These are phyloP conservation scores for Dendrobium officinale DNA, from an alignment of 106 monocot species.

Conservation along the genomic window DNA sequence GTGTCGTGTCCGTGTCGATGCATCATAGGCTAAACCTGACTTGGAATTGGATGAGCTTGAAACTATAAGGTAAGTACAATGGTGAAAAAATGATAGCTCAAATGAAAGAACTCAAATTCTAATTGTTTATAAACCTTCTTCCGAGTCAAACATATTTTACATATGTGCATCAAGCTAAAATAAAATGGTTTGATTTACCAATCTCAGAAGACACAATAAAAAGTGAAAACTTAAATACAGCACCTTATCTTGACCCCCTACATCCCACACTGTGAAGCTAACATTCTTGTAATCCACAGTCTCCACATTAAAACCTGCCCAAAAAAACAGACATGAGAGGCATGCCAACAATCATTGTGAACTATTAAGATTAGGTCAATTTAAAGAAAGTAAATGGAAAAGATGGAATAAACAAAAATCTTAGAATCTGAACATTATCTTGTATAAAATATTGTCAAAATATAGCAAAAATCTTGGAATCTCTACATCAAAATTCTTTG, in stretches of 20 bases:
- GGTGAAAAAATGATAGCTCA: too few relatives aligned
- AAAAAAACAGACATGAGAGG: not conserved
- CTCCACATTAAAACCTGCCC: conserved; percentile 5
- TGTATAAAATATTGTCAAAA: not conserved
- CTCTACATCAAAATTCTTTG: too few relatives aligned
- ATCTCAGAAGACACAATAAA: not conserved
- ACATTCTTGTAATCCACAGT: conserved; percentile 11
- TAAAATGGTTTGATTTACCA: not conserved
- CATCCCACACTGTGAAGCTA: conserved; percentile 9
- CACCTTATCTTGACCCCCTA: conserved; percentile 9
- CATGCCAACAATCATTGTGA: not conserved
- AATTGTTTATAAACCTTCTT: too few relatives aligned
- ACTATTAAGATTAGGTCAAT: not conserved
- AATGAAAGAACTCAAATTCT: too few relatives aligned
- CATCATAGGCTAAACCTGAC: too few relatives aligned
- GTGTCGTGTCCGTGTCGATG: too few relatives aligned
- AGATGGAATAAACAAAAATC: not conserved
- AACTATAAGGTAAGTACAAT: too few relatives aligned
- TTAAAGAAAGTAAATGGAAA: not conserved
- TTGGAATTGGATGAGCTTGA: too few relatives aligned
- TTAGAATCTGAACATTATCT: not conserved
- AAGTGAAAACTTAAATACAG: not conserved
- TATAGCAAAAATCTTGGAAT: too few relatives aligned
- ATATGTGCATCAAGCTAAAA: not conserved
- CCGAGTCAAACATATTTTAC: not conserved